A percentile compares a stretch with the other conserved stretches of the same genome.
Conservation (phyloP, 371 early-diverging fungal species). For the Lichtheimia ornata region DNA sequence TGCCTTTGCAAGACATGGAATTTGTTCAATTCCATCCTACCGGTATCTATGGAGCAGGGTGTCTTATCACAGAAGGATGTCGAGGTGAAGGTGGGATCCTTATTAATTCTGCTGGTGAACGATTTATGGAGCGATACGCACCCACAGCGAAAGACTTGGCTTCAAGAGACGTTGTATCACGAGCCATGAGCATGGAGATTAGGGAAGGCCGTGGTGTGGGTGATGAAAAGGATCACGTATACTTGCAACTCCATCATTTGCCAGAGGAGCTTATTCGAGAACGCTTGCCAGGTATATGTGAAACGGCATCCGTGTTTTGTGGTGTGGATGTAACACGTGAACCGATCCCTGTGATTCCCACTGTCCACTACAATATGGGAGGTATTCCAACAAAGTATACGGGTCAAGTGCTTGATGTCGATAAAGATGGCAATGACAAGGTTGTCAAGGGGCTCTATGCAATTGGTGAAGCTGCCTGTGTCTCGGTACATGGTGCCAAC, state of each 20-base stretch:
- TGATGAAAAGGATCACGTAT: constrained; percentile 94
- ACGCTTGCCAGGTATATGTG: constrained; percentile 97
- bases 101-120: constrained; percentile 90
- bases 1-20: constrained; percentile 94
- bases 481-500: constrained; percentile 97
- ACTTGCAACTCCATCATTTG: constrained; percentile 94
- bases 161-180: constrained; percentile 96
- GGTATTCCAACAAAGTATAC: constrained; percentile 98
- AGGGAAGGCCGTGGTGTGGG: constrained; percentile 97
- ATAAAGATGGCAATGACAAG: constrained; percentile 75
- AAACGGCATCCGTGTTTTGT: constrained; percentile 96
- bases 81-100: constrained; percentile 97
- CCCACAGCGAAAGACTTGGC: constrained; percentile 98
- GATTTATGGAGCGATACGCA: constrained; percentile 99
- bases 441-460: constrained; percentile 94
- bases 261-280: constrained; percentile 91
- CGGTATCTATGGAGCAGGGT: constrained; percentile 97
- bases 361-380: constrained; percentile 99
- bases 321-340: constrained; percentile 99
- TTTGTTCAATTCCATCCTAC: constrained; percentile 99
- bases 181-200: constrained; percentile 98
- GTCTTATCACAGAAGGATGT: constrained; percentile 96
- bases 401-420: constrained; percentile 87
- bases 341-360: constrained; percentile 98
- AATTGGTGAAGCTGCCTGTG: constrained; percentile 93